phyloP scores from a whole-genome alignment of 2,329 filamentous ascomycete genomes.

The Calonectria montana region DNA sequence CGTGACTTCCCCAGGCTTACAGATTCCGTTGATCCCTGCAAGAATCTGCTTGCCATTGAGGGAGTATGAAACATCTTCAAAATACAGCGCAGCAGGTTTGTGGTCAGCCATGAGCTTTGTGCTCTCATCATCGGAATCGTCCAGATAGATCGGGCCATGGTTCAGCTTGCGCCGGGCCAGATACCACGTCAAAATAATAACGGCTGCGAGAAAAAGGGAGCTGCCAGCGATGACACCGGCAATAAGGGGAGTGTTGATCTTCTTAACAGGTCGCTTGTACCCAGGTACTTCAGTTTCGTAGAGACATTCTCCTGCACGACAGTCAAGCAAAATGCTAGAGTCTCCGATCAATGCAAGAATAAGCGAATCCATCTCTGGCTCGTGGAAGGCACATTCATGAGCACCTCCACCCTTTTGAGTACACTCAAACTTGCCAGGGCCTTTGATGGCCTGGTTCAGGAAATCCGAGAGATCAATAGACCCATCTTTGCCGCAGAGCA shows the following conservation, averaged over 20 bases:
- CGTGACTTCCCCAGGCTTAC: constrained; percentile 94
- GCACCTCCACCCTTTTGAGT: constrained; percentile 71
- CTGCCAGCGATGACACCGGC: constrained; percentile 90
- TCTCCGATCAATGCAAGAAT: constrained; percentile 93
- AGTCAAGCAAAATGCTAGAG: constrained; percentile 85
- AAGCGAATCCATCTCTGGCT: constrained; percentile 91
- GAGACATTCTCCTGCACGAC: constrained; percentile 89
- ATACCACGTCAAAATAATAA: constrained; percentile 88
- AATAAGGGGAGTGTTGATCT: constrained; percentile 96
- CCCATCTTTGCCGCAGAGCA: constrained; percentile 92
- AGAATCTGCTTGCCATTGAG: constrained; percentile 92
- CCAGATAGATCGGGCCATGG: constrained; percentile 82
- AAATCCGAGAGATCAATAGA: constrained; percentile 95
- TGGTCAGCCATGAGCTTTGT: constrained; percentile 91
- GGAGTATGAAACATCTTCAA: constrained; percentile 87
- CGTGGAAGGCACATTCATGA: constrained; percentile 83
- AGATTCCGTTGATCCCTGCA: constrained; percentile 81
- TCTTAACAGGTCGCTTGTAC: constrained; percentile 87
- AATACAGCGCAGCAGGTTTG: constrained; percentile 88
- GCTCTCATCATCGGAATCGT: constrained; percentile 90
- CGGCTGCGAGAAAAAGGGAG: constrained; percentile 87
- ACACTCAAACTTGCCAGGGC: constrained; percentile 87
- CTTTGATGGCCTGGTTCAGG: constrained; percentile 82
- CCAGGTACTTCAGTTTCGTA: constrained; percentile 94
- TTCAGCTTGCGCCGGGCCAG: constrained; percentile 78